Base-by-base conservation (phyloP, 345 rosid genomes). In the Melaleuca alternifolia region DNA sequence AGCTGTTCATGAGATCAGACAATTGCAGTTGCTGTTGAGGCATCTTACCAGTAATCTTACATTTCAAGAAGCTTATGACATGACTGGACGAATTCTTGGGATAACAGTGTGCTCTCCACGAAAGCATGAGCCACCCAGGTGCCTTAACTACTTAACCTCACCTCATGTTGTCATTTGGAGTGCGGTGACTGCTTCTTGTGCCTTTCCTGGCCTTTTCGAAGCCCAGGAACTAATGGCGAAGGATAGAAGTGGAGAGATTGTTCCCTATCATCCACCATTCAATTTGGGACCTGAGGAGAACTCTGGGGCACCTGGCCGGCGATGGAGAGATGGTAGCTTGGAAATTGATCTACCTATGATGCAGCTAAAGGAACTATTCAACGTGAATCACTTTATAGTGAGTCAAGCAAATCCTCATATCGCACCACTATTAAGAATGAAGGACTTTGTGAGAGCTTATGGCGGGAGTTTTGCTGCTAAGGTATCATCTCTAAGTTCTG, bases 131-230 rank as follows among this genome's bases (percentile, higher is more conserved):
- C 99, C 99, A 21, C 99, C 99, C 61, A 91, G 99, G 87, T 96
- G 98, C 92, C 96, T 98, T 85, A 96, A 98, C 91, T 98, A 98
- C 91, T 91, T 98, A 90, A 98, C 96, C 76, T 96, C 99, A 1
- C 99, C 99, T 89, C 99, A 98, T 88, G 99, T 98, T 83, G 97
- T 98, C 54, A 98, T 98, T 91, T 98, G 99, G 99, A 98, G 99
- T 83, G 99, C 99, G 23, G 99, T 98, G 77, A 95, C 96, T 8
- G 99, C 99, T 85, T 98, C 99, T 57, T 98, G 99, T 87, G 99
- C 99, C 84, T 98, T 98, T 59, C 99, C 99, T 46, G 99, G 98
- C 79, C 96, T 98, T 53, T 98, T 96, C 85, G 99, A 98, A 91
- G 99, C 99, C 51, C 99, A 98, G 90, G 99, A 98, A 84, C 89